Conservation (phyloP, 2,329 filamentous ascomycete genomes). For the Aspergillus ustus region DNA sequence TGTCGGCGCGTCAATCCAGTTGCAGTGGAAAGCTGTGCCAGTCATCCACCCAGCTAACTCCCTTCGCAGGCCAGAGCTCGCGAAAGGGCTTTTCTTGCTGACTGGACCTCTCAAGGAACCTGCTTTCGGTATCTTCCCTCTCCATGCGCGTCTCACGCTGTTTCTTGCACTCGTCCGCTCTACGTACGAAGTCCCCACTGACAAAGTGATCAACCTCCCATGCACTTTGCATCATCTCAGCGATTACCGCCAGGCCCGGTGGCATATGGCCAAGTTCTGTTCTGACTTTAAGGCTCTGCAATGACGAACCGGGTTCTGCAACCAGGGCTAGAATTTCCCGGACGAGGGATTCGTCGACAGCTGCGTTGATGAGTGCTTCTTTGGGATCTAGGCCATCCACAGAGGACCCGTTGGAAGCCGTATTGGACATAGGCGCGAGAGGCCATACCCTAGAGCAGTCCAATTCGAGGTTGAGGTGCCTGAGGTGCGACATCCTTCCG, state of each 20-base stretch:
- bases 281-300: neutral
- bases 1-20: neutral
- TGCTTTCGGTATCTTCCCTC: too few relatives aligned
- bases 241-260: neutral
- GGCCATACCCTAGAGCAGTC: neutral
- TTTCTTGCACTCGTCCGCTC: neutral
- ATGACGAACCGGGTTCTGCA: neutral
- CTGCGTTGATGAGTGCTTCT: neutral
- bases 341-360: neutral
- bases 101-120: neutral
- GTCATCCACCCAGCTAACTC: neutral
- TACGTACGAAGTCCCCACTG: neutral
- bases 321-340: neutral
- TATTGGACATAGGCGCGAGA: neutral
- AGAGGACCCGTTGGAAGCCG: too few relatives aligned
- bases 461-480: neutral
- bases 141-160: neutral
- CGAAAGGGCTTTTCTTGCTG: neutral
- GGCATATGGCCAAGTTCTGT: neutral
- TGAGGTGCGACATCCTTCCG: neutral
- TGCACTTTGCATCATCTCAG: neutral
- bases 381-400: neutral
- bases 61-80: neutral
- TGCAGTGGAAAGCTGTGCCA: neutral
- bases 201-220: neutral